Base-by-base conservation (phyloP, 371 early-diverging fungal genomes). In the Gilbertella persicaria region DNA sequence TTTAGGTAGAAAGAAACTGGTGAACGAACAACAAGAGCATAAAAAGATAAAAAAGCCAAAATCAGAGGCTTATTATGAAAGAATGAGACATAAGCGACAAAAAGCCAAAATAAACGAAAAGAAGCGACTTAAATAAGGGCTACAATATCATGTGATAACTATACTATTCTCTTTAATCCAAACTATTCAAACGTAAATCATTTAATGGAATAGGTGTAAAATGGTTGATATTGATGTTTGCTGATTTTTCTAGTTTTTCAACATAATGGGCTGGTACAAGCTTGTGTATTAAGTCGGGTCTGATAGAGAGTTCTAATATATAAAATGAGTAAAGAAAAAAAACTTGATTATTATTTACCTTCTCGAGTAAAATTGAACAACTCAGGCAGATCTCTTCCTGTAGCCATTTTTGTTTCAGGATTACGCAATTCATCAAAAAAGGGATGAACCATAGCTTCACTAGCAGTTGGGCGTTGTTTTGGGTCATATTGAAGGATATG, bases 401-500 rank as follows among this genome's bases (percentile, higher is more conserved):
- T 89, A 41, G 87, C 80, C 68, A 95, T 71, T 62, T 67, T 80
- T 21, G 93, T 90, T 33, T 84, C 87, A n/a, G 93, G 92, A 46
- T 84, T 75, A 51, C 96, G 82, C 57, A 97, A 75, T 70, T 93
- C 94, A 71, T 96, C 93, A 78, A 99, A 99, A 81, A 96, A 99
- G 45, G 89, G 90, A 61, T 96, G 94, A 35, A 87, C 72, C 87
- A 99, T 83, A 9, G 97, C 95, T 71, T 96, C 93, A 61, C 92
- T 84, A 14, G 99, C 93, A 16, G 93, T 93, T 51, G 92, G 79
- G 44, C 99, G 85, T 41, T 78, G 68, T 30, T 83, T 73, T 0
- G 99, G 99, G 51, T 96, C 94, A 81, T 99, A 99, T 53, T 94
- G 92, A 39, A 99, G 75, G 53, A 99, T 85, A 48, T 83, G 86